A percentile compares a stretch with the other conserved stretches of the same genome.
Conservation (phyloP, 495 filamentous ascomycete genomes). For the Umbilicaria muhlenbergii region DNA sequence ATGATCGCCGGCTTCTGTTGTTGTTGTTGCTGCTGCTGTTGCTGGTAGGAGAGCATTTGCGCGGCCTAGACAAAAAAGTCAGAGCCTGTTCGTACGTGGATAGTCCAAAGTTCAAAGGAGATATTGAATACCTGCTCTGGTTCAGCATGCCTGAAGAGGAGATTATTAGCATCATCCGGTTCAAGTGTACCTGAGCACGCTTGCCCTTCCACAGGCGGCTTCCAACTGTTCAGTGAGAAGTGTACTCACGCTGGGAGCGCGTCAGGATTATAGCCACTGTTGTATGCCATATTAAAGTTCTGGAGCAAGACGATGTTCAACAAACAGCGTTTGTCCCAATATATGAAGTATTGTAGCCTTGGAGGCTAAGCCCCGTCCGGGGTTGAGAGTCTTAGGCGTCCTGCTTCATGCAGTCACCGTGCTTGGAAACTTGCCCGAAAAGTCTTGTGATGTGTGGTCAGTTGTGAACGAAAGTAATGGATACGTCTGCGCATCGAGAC, state of each 20-base stretch:
- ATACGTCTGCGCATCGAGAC: no score
- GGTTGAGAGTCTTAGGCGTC: conserved; percentile 5
- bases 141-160: conserved; percentile 61
- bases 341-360: background rate
- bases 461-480: no score
- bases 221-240: background rate
- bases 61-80: conserved; percentile 26
- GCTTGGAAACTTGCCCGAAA: no score
- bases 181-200: background rate
- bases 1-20: conserved; percentile 5
- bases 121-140: conserved; percentile 60
- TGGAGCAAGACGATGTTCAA: conserved; percentile 5
- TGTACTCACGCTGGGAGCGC: conserved; percentile 78
- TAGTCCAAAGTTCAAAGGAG: background rate
- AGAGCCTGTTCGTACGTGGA: background rate
- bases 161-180: conserved; percentile 1
- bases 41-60: conserved; percentile 34
- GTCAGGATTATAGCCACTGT: conserved; percentile 85
- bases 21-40: conserved; percentile 13
- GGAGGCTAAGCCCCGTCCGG: conserved; percentile 12
- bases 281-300: conserved; percentile 65
- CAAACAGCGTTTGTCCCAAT: background rate
- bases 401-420: no score
- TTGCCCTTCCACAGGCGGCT: background rate
- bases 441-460: no score